Conservation (phyloP, 768 basidiomycete species). For the Calocera viscosa region DNA sequence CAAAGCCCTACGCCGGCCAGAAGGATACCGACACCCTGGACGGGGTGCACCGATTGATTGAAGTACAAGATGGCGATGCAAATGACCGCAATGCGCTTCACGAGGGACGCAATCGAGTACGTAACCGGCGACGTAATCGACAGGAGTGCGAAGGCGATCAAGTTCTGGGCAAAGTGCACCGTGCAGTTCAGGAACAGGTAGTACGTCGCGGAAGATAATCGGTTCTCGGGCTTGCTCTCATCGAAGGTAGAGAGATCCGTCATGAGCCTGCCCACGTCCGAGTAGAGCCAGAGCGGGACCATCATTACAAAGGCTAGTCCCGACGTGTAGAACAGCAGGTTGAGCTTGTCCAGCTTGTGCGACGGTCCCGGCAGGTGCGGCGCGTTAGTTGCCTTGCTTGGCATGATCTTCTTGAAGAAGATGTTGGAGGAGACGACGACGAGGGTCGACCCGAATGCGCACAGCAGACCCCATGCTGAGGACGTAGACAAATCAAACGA, state of each 20-base stretch:
- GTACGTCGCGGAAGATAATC: conserved; percentile 32
- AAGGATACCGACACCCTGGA: conserved; percentile 82
- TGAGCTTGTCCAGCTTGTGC: conserved; percentile 92
- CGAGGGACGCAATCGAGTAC: conserved; percentile 93
- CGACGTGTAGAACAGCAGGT: conserved; percentile 87
- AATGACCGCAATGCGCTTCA: conserved; percentile 97
- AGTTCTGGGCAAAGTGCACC: conserved; percentile 92
- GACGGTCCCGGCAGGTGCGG: conserved; percentile 31
- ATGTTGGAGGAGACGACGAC: conserved; percentile 98
- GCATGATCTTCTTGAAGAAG: conserved; percentile 98
- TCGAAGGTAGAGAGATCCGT: conserved; percentile 28
- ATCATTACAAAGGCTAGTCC: conserved; percentile 89
- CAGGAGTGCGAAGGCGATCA: conserved; percentile 93
- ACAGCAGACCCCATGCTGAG: conserved; percentile 74
- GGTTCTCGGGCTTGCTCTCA: conserved; percentile 34
- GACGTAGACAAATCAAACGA: conserved; percentile 86
- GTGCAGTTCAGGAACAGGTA: conserved; percentile 90
- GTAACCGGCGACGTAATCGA: conserved; percentile 95
- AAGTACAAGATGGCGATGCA: conserved; percentile 98
- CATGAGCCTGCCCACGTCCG: conserved; percentile 64
- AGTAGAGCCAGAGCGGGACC: conserved; percentile 90
- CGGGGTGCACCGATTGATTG: conserved; percentile 64
- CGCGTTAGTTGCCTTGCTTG: conserved; percentile 29
- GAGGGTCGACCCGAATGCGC: conserved; percentile 91
- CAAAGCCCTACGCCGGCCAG: conserved; percentile 84